Percentiles rank a stretch among this genome's conserved stretches.
phyloP scores from a whole-genome alignment of 1,284 basidiomycete species.

The Paramarasmius palmivorus region DNA sequence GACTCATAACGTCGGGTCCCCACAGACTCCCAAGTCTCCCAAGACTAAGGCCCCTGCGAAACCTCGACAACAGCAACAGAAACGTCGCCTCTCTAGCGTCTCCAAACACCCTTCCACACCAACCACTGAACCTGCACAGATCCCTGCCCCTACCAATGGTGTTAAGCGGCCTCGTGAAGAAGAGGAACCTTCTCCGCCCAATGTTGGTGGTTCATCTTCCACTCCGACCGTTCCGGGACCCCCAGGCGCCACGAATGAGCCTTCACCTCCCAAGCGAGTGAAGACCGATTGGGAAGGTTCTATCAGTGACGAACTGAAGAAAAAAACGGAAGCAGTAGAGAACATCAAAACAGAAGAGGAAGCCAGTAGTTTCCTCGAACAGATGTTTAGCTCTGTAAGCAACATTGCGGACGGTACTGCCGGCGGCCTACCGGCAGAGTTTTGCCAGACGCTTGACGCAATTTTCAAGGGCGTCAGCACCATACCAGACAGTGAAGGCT shows the following conservation, averaged over 20 bases:
- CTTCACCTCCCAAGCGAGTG: conserved; percentile 67
- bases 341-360: conserved; percentile 68
- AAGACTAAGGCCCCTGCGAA: conserved; percentile 44
- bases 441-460: conserved; percentile 60
- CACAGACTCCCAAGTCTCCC: conserved; percentile 55
- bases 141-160: conserved; percentile 25
- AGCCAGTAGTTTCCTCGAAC: conserved; percentile 57
- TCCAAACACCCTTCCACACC: conserved; percentile 24
- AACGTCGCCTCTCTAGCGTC: conserved; percentile 34
- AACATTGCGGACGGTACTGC: conserved; percentile 43
- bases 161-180: conserved; percentile 65
- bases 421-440: conserved; percentile 45
- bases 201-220: conserved; percentile 13
- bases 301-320: conserved; percentile 50
- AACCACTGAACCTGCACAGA: conserved; percentile 21
- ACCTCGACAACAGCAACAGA: conserved; percentile 38
- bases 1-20: conserved; percentile 37
- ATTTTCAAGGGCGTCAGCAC: conserved; percentile 57
- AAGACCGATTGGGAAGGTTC: conserved; percentile 71
- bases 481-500: conserved; percentile 37
- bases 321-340: conserved; percentile 56
- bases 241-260: conserved; percentile 43
- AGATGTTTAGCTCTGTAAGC: conserved; percentile 62
- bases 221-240: conserved; percentile 18
- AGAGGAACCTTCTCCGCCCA: conserved; percentile 31